Base-by-base conservation (phyloP, 2,329 filamentous ascomycete species). In the Didymella pomorum region DNA sequence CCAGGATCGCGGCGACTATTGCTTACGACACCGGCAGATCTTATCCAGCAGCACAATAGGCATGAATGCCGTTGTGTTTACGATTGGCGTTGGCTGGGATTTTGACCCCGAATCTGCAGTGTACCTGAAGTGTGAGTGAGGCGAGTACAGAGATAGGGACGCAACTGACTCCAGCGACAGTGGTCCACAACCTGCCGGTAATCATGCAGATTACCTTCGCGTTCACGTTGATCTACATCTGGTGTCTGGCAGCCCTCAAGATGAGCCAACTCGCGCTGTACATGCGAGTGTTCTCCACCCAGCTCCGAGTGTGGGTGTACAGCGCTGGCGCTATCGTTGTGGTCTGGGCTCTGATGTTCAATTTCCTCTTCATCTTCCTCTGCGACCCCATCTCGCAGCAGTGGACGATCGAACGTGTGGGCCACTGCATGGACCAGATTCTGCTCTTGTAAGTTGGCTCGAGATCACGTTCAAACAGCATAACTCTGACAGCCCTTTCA, bases 331-430 rank as follows among this genome's bases (percentile, higher is more conserved):
- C 43, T 8, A 61, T 68, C 18, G 61, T 68, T 21, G 18, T 67
- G 10, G 33, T 61, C 14, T 68, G 66, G 64, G 66, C 63, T 12
- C n/a, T 68, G 21, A 42, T 63, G 35, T 68, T 68, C 56, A 68
- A 68, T 44, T 68, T 68, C 21, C 25, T 68, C 26, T 67, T 67
- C 45, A 54, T 68, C 16, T 68, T 68, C 39, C 57, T 68, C 16
- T 68, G 66, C 56, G 63, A 68, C n/a, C 66, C 64, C 11, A 66
- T 68, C 35, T 37, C 64, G 18, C 64, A 68, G n/a, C 66, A 68
- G 42, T 68, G 66, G 66, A 67, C 64, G 3, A 37, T 67, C 12
- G 31, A 61, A 21, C 64, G 64, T 35, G 58, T 66, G 20, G 66
- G 66, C 43, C 60, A 66, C 46, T 68, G 66, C 53, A 60, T 68